Base-by-base conservation (phyloP, 768 basidiomycete genomes). In the Hydnomerulius pinastri region DNA sequence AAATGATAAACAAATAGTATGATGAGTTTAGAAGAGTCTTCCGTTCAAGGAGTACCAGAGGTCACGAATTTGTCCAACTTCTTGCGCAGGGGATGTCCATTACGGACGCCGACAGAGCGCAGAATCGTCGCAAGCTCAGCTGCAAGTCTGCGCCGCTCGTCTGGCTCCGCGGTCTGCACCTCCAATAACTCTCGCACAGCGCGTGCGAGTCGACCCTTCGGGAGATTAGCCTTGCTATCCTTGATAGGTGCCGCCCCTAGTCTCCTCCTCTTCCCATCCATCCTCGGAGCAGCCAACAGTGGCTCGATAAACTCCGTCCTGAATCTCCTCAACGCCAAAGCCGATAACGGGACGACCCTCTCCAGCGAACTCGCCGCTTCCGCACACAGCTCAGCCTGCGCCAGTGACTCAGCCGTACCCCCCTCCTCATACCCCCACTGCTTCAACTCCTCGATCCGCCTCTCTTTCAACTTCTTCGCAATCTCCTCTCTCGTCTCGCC, bases 261-360 rank as follows among this genome's bases (percentile, higher is more conserved):
- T 63, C 66, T 83, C 59, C 76, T 80, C 46, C 66, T 69, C 56
- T 66, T 74, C 36, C 64, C 68, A 55, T 82, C 83, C 54, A 77
- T 60, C 68, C 84, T 88, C n/a, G 87, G 88, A 30, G 80, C 76
- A 18, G 79, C 75, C 44, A 90, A 71, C 27, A 90, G 64, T 18
- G 84, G 85, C 55, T 89, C 88, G 48, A 89, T 70, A 55, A 88
- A 77, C 62, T 89, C 87, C 35, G 76, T 80, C 61, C 88, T 78
- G 62, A 90, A 90, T 36, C 85, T 77, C 37, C 88, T 80, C 65
- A 81, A 76, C 40, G 86, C 88, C 39, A 89, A 73, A 43, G 86
- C 77, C 29, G 75, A 60, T 50, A 90, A 68, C 17, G 81, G 79
- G 50, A 90, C 77, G 59, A 89, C 71, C 41, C 87, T 83, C 58